These are phyloP conservation scores for Cryptococcus floricola DNA, from an alignment of 1,284 basidiomycete species.

Conservation along the genomic window DNA sequence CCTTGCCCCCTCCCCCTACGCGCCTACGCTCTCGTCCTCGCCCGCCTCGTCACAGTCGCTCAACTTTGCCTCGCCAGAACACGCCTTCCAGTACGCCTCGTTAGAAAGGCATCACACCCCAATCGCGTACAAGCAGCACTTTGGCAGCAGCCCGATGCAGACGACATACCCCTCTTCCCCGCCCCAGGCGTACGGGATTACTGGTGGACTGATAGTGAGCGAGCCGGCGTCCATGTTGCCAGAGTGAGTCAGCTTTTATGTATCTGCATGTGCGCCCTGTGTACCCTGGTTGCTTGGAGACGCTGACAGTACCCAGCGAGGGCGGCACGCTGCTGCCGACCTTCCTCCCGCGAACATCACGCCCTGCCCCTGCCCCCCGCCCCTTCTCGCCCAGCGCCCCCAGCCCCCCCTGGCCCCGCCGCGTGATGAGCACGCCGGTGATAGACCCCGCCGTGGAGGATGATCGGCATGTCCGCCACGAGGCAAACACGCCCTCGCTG, in stretches of 20 bases:
- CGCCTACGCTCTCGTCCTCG: no score
- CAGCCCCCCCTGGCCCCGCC: constrained; percentile 12
- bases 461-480: constrained; percentile 6
- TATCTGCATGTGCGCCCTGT: not conserved
- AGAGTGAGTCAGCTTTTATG: constrained; percentile 15
- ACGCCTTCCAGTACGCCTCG: constrained; percentile 6
- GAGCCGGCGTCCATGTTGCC: constrained; percentile 17
- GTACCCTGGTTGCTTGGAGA: no score
- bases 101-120: constrained; percentile 13
- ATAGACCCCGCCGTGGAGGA: not conserved
- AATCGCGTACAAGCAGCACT: constrained; percentile 4
- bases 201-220: constrained; percentile 19
- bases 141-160: constrained; percentile 12
- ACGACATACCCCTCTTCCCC: constrained; percentile 27
- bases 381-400: constrained; percentile 19
- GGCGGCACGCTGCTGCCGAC: no score
- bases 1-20: no score
- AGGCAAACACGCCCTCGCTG: constrained; percentile 17
- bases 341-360: not conserved
- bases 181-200: constrained; percentile 23
- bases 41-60: no score
- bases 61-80: no score
- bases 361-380: constrained; percentile 15
- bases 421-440: constrained; percentile 13
- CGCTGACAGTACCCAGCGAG: no score